A percentile compares a stretch with the other conserved stretches of the same genome.
phyloP scores from a whole-genome alignment of 2,329 filamentous ascomycete species.

The Fusarium buxicola region DNA sequence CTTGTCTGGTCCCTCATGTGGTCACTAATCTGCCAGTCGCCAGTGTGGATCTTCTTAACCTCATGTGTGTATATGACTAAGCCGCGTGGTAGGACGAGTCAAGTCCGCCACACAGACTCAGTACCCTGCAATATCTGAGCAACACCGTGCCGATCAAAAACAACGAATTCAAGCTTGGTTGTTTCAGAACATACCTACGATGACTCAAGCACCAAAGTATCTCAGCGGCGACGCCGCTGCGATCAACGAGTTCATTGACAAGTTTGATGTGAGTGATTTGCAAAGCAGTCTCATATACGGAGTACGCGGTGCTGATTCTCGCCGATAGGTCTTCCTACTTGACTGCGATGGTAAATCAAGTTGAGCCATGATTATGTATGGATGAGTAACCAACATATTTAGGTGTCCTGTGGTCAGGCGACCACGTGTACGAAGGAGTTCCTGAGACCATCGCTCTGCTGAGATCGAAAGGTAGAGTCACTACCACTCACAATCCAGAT shows the following conservation, averaged over 20 bases:
- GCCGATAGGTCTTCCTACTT: slow-evolving; percentile 83
- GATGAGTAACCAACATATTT: slow-evolving; percentile 21
- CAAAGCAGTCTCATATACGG: neutral
- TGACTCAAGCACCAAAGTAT: slow-evolving; percentile 62
- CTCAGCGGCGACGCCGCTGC: slow-evolving; percentile 82
- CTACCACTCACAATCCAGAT: slow-evolving; percentile 3
- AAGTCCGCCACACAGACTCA: slow-evolving; percentile 3
- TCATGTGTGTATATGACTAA: slow-evolving; percentile 25
- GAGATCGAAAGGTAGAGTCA: slow-evolving; percentile 75
- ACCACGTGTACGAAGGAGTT: slow-evolving; percentile 86
- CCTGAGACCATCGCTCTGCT: slow-evolving; percentile 88
- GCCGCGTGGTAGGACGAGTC: slow-evolving; percentile 1
- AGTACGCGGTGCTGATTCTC: slow-evolving; percentile 1
- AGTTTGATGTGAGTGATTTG: slow-evolving; percentile 83
- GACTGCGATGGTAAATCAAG: slow-evolving; percentile 87
- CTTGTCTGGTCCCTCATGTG: neutral
- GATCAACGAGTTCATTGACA: slow-evolving; percentile 85
- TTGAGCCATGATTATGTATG: too few species aligned
- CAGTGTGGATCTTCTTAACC: too few species aligned
- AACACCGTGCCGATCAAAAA: slow-evolving; percentile 8
- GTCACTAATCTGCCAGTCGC: too few species aligned
- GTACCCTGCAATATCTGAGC: neutral
- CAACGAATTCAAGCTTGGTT: neutral
- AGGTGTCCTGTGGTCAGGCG: slow-evolving; percentile 98
- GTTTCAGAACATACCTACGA: slow-evolving; percentile 4